Evolutionary conservation across 2,329 filamentous ascomycete genomes (phyloP), one percentile per base, ranked within the genome.

Genomic region (Botrytis porri): DNA sequence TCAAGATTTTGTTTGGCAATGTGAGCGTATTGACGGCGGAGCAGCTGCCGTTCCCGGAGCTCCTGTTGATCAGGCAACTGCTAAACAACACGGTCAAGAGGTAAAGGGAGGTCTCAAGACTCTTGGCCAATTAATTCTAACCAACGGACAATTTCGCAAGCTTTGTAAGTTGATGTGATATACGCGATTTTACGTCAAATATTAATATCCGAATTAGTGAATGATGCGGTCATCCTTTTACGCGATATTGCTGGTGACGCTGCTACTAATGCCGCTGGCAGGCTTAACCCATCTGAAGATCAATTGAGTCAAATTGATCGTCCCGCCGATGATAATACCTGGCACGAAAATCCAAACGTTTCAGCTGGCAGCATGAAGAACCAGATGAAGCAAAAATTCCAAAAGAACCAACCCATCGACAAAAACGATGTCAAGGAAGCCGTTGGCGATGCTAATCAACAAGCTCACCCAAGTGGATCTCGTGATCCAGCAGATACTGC

Each of bases 1-100:
- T 32, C 96, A 99, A 81, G 95, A 99, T 80, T 98, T 99, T 83
- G 93, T 98, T 83, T 99, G 93, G 92, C 93, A 97, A 81, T 95
- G 94, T 0, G 90, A 94, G 80, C 88, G 92, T 64, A 90, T 96
- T 75, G 88, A 90, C 70, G 84, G 88, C 73, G 90, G 86, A 78
- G 85, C 87, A 69, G 86, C 93, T 39, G 82, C 84, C 73, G 83
- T 86, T 1, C 93, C 93, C 5, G 85, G 86, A 72, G 87, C 89
- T 1, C 92, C 94, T 0, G 78, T 97, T 65, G 88, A 89, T 80
- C 97, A 94, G 85, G 90, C 93, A 0, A 87, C 88, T 2, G 93
- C 93, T 39, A 89, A 92, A 83, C 91, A 95, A 80, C 93, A 99
- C 81, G 93, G 92, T 59, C 89, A 96, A 76, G 88, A 95, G 81